Base-by-base conservation (phyloP, 306 rosid species). In the Vigna mungo region DNA sequence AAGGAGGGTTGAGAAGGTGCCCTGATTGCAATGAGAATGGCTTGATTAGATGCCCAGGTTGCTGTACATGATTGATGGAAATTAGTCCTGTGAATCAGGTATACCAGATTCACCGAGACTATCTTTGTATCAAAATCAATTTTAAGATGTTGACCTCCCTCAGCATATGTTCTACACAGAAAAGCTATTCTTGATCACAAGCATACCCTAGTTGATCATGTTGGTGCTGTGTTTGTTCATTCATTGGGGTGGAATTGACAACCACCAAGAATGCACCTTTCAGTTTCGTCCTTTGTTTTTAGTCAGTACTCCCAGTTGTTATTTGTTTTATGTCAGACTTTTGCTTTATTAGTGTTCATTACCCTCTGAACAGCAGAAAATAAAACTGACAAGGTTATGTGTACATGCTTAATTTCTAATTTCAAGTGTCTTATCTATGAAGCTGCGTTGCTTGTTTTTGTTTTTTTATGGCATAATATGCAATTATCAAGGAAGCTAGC, bases 11-110 rank as follows among this genome's bases (percentile, higher is more conserved):
- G 85, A 85, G 76, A 75, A 89, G 92, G 82, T 93, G 98, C 82
- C 81, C 78, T 1, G 62, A 78, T 54, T 93, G 98, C 75, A 93
- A 93, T 37, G 96, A 93, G 76, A 93, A 93, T 83, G 98, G 98
- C 53, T 89, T 93, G 91, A 83, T 88, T 0, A 82, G 89, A 79
- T 93, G 98, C 81, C 88, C 90, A 2, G 43, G 71, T 78, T 92
- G 97, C 71, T 88, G 89, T 84, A 79, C 83, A 51, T 83, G 85
- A 88, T 75, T 37, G 25, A 30, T 52, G 41, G 12, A n/a, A 20
- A 63, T 48, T 30, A 51, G 1, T 51, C 47, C 55, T 82, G 3
- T 52, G 9, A 59, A 27, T 14, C 41, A 30, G 41, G 17, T 27
- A 55, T 21, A 27, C 5, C 3, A 1, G 39, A 15, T 30, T 27